These are phyloP conservation scores for Pinus albicaulis DNA, from an alignment of 75 land plant species.

Conservation along the genomic window DNA sequence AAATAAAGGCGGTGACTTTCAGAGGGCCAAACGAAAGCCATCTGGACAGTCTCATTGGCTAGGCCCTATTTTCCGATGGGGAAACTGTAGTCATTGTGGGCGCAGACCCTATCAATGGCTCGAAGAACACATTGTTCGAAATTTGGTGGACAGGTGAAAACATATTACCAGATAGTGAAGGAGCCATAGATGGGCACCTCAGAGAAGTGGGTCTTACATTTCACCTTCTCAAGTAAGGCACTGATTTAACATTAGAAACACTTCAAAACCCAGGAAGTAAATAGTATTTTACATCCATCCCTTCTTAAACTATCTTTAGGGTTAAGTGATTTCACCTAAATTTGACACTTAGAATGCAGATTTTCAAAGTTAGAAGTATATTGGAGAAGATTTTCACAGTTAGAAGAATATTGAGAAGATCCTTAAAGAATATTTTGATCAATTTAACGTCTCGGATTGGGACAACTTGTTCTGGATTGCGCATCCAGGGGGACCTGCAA, in stretches of 20 bases:
- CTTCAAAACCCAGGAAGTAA: too few species aligned
- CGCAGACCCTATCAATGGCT: constrained; percentile 23
- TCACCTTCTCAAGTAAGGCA: not conserved
- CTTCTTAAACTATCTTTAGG: too few species aligned
- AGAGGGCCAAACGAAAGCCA: constrained; percentile 33
- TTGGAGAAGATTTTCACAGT: too few species aligned
- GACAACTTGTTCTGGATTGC: constrained; percentile 24
- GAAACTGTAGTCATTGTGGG: constrained; percentile 48
- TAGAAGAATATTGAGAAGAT: not conserved
- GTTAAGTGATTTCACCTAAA: too few species aligned
- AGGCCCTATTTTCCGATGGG: constrained; percentile 51
- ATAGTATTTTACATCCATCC: too few species aligned
- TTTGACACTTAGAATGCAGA: too few species aligned
- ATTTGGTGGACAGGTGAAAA: constrained; percentile 22
- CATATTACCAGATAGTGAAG: constrained; percentile 35
- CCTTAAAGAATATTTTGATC: not conserved
- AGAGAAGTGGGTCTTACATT: constrained; percentile 37
- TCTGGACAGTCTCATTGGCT: constrained; percentile 42
- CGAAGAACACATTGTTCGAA: constrained; percentile 37
- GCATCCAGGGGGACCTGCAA: constrained; percentile 38
- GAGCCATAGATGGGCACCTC: constrained; percentile 30
- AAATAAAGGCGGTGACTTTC: constrained; percentile 39
- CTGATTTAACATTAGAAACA: too few species aligned
- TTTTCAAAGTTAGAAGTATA: too few species aligned
- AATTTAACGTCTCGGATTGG: not conserved